Evolutionary conservation across 345 rosid species (phyloP).

Genomic region (Eucalyptus leucophloia): DNA sequence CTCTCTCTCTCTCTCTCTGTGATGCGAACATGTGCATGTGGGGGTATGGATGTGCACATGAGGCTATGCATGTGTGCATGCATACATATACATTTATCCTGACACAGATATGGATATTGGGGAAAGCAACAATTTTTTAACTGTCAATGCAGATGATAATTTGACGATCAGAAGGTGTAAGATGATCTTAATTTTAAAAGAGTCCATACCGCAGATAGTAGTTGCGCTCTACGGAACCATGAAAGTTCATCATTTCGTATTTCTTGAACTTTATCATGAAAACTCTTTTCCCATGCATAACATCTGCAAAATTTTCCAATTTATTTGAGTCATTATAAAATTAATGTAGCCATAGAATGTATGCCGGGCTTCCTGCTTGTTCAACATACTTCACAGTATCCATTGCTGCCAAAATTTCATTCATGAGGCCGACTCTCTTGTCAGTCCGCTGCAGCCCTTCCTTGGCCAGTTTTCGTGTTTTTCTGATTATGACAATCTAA

Average conservation of each 20-base stretch:
- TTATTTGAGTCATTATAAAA: neutral
- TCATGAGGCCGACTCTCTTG: conserved; percentile 80
- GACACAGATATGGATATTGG: neutral
- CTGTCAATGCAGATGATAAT: neutral
- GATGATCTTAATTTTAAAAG: neutral
- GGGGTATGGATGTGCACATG: neutral
- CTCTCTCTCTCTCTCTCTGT: neutral
- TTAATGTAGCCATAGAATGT: neutral
- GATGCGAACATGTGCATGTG: neutral
- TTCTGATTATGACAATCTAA: conserved; percentile 78
- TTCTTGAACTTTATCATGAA: conserved; percentile 57
- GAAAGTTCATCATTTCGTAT: conserved; percentile 71
- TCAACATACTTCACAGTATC: conserved; percentile 80
- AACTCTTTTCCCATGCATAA: conserved; percentile 95
- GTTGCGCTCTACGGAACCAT: conserved; percentile 80
- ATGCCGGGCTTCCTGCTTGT: neutral
- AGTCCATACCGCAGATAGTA: conserved; percentile 65
- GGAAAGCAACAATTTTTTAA: neutral
- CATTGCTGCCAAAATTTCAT: conserved; percentile 93
- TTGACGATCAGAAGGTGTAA: neutral
- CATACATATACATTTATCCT: neutral
- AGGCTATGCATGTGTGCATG: neutral
- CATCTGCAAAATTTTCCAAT: conserved; percentile 31
- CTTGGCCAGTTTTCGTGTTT: conserved; percentile 76
- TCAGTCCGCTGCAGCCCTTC: conserved; percentile 92